Percentiles rank a stretch among this genome's conserved stretches.
Conservation (phyloP, 306 rosid genomes). For the Parietaria judaica region DNA sequence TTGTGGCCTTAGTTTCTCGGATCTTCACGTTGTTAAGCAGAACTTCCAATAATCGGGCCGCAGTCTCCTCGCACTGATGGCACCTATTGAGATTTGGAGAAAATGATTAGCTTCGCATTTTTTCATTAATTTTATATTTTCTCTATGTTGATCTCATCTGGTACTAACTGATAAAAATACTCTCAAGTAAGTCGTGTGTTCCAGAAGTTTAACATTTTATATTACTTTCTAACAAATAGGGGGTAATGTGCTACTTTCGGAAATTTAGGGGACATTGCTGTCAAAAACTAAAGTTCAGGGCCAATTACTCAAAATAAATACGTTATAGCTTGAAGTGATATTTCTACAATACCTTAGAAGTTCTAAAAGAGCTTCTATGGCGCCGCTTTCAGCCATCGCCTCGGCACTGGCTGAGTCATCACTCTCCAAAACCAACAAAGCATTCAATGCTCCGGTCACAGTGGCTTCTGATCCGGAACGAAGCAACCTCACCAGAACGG, state of each 20-base stretch:
- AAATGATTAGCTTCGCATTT: no score
- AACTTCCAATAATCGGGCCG: constrained; percentile 92
- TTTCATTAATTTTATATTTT: no score
- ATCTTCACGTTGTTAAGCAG: constrained; percentile 89
- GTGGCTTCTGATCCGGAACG: constrained; percentile 89
- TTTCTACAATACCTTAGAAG: constrained; percentile 35
- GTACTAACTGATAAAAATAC: no score
- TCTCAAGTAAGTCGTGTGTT: no score
- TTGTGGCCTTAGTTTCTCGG: constrained; percentile 86
- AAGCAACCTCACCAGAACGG: constrained; percentile 92
- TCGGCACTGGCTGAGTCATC: constrained; percentile 92
- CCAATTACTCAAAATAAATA: no score
- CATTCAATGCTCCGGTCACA: constrained; percentile 82
- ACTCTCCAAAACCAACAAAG: constrained; percentile 90
- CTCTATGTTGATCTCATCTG: no score
- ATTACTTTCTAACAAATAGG: no score
- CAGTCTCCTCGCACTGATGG: constrained; percentile 93
- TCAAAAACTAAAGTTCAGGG: no score
- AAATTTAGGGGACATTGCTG: no score
- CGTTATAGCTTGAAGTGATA: no score
- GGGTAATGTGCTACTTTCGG: no score
- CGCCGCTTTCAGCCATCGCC: constrained; percentile 99
- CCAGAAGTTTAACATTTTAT: no score
- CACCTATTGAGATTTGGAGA: constrained; percentile 20
- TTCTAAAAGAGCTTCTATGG: constrained; percentile 96